Evolutionary conservation across 1,284 basidiomycete genomes (phyloP).

Genomic region (Sporisorium scitamineum): DNA sequence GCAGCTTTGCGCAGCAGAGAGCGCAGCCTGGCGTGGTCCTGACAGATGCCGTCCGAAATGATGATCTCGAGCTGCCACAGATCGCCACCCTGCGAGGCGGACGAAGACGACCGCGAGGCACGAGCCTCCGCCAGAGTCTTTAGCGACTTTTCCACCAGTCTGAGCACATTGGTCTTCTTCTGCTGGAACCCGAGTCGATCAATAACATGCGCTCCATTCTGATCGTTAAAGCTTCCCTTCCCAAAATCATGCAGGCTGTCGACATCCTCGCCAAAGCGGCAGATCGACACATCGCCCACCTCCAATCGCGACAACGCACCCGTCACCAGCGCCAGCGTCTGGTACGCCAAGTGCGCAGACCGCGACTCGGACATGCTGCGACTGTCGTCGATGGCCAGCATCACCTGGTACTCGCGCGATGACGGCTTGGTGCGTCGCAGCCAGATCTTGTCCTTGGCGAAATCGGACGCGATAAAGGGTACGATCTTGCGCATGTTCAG

Average conservation of each 20-base stretch:
- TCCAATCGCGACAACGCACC: constrained; percentile 92
- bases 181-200: constrained; percentile 90
- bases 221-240: constrained; percentile 50
- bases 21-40: constrained; percentile 88
- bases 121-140: constrained; percentile 78
- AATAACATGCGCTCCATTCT: constrained; percentile 78
- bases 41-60: constrained; percentile 97
- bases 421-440: constrained; percentile 91
- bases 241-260: constrained; percentile 87
- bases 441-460: constrained; percentile 99
- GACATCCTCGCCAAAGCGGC: constrained; percentile 87
- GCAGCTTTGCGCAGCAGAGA: constrained; percentile 85
- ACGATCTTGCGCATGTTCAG: constrained; percentile 99
- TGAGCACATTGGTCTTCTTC: constrained; percentile 87
- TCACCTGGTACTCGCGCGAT: constrained; percentile 93
- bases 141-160: constrained; percentile 86
- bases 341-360: constrained; percentile 91
- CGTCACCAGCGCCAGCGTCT: constrained; percentile 91
- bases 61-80: constrained; percentile 99
- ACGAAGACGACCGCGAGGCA: constrained; percentile 74
- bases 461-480: constrained; percentile 97
- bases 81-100: constrained; percentile 73
- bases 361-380: constrained; percentile 95
- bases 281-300: constrained; percentile 92
- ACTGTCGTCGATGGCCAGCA: constrained; percentile 95